Conservation (phyloP, 2,329 filamentous ascomycete genomes). For the Aureobasidium sp. region DNA sequence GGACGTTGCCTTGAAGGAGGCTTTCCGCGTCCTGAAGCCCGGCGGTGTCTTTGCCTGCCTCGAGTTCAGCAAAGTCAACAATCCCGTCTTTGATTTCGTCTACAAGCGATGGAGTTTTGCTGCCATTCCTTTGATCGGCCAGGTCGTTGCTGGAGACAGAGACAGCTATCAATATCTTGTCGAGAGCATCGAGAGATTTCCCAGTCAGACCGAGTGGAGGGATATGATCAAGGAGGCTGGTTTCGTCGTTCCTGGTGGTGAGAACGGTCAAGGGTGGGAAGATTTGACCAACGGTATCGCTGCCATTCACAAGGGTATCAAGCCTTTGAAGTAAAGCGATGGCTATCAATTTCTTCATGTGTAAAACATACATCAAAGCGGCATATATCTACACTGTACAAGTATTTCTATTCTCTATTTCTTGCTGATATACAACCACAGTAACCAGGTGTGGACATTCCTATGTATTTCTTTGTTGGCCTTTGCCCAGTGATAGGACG, state of each 20-base stretch:
- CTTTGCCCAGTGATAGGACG: too few species aligned
- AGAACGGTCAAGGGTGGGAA: conserved; percentile 57
- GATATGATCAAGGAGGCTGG: conserved; percentile 78
- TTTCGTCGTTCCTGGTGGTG: conserved; percentile 65
- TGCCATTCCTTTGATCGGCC: conserved; percentile 90
- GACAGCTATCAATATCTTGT: conserved; percentile 98
- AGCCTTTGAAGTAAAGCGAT: conserved; percentile 45
- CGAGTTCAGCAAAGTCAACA: conserved; percentile 84
- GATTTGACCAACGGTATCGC: conserved; percentile 88
- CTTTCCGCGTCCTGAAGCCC: conserved; percentile 81
- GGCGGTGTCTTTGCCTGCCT: conserved; percentile 94
- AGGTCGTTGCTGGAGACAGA: conserved; percentile 86
- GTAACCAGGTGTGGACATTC: too few species aligned
- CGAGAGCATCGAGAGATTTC: conserved; percentile 93
- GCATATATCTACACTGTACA: neutral
- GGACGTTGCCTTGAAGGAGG: conserved; percentile 71
- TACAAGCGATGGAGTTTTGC: conserved; percentile 97
- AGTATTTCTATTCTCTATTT: neutral
- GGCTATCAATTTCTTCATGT: neutral
- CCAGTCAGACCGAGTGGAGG: conserved; percentile 75
- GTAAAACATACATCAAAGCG: neutral
- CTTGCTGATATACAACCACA: too few species aligned
- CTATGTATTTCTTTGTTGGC: too few species aligned
- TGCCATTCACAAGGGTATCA: conserved; percentile 93
- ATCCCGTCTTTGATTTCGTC: conserved; percentile 68